Base-by-base conservation (phyloP, 2,329 filamentous ascomycete species). In the Paraphaeosphaeria minitans region DNA sequence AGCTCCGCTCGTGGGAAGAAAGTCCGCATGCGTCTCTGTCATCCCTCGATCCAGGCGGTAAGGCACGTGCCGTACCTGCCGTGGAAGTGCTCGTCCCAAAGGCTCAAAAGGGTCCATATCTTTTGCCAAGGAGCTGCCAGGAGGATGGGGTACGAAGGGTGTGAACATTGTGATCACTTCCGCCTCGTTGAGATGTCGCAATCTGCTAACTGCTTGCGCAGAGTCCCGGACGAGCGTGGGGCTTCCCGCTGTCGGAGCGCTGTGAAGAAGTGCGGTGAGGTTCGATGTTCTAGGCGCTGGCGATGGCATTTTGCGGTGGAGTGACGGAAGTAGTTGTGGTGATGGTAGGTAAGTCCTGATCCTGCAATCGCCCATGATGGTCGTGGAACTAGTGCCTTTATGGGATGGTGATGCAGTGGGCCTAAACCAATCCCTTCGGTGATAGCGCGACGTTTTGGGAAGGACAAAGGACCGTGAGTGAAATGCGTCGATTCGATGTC, bases 81-180 rank as follows among this genome's bases (percentile, higher is more conserved):
- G 79, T 50, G 86, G 84, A 50, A 93, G 74, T 46, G 86, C 84
- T 61, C 83, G 82, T 21, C 90, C 90, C 19, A 93, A 79, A 14
- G 84, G 82, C 73, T 93, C 89, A 69, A 93, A 93, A 0, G 90
- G 90, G 70, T 93, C 90, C 66, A 77, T 81, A 46, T 75, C 75
- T 59, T 80, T 78, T 46, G 75, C 68, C 46, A 77, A 66, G 63
- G 65, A 61, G 6, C 68, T 68, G 2, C 62, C 64, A 6, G 73
- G 71, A 13, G 72, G 63, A 54, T 76, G 73, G 6, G 87, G 82
- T 52, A 90, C 78, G n/a, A 89, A 77, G n/a, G 81, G 81, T 1
- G 81, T 81, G 67, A 82, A 79, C 19, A 83, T 74, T 0, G 81
- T 74, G 45, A 83, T 75, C 9, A 75, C 61, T 39, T 78, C 74